Evolutionary conservation across 108 stramenopile genomes (phyloP).

Genomic region (Cylindrotheca closterium): DNA sequence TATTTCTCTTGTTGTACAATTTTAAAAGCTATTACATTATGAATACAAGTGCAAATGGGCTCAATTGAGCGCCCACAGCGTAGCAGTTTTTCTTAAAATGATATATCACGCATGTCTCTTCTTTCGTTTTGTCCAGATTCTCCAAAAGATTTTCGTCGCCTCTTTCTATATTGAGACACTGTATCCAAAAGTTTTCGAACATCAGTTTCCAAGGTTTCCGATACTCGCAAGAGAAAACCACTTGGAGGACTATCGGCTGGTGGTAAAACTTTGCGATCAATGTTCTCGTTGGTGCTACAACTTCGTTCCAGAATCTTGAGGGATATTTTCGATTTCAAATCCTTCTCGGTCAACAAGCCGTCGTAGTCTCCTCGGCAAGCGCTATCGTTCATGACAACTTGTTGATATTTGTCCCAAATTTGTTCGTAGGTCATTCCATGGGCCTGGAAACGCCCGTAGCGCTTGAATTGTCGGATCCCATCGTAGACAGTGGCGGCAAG

Average conservation of each 20-base stretch:
- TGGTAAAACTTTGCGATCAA: constrained; percentile 68
- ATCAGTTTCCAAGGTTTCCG: constrained; percentile 43
- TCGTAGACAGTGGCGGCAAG: constrained; percentile 84
- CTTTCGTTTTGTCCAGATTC: too few relatives aligned
- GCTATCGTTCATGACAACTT: constrained; percentile 41
- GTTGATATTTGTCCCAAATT: constrained; percentile 92
- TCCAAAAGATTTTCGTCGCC: too few relatives aligned
- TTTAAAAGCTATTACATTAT: too few relatives aligned
- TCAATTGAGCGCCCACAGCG: too few relatives aligned
- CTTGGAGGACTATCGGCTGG: not conserved
- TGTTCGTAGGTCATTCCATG: constrained; percentile 93
- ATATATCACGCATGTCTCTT: too few relatives aligned
- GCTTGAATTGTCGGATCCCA: constrained; percentile 77
- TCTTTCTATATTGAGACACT: too few relatives aligned
- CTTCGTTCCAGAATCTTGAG: constrained; percentile 86
- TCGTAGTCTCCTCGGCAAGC: constrained; percentile 35
- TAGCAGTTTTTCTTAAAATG: too few relatives aligned
- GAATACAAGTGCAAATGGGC: too few relatives aligned
- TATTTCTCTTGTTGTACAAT: too few relatives aligned
- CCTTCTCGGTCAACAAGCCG: constrained; percentile 75
- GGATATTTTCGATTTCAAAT: constrained; percentile 77
- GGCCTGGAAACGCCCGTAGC: constrained; percentile 81
- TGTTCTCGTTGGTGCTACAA: constrained; percentile 79
- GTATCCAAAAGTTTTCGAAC: constrained; percentile 39
- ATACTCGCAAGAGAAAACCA: constrained; percentile 25